Evolutionary conservation across 805 yeast species (phyloP).

Genomic region (Candida silvatica): DNA sequence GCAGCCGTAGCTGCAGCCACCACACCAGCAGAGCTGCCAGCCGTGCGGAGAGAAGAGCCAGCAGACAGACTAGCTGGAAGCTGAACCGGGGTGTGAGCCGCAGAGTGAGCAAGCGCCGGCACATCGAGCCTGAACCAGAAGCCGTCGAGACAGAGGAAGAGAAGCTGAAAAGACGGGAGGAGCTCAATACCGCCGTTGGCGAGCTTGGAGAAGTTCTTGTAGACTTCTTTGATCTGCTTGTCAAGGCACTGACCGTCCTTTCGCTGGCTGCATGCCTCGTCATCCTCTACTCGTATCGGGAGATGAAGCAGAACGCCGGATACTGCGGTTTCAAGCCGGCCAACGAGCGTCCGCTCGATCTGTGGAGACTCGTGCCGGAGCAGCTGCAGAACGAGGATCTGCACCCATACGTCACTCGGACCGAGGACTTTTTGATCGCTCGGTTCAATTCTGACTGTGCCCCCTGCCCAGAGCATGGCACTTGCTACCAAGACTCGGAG

Average conservation of each 20-base stretch:
- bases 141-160: conserved; percentile 5
- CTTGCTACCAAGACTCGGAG: conserved; percentile 53
- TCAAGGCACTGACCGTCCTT: conserved; percentile 1
- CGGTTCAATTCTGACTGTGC: conserved; percentile 53
- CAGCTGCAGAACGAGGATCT: neutral
- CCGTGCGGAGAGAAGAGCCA: conserved; percentile 12
- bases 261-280: neutral
- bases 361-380: conserved; percentile 3
- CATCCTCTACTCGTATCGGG: conserved; percentile 25
- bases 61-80: too few species aligned
- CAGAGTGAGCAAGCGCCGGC: too few species aligned
- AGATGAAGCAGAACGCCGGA: conserved; percentile 55
- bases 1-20: conserved; percentile 3
- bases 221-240: neutral
- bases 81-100: too few species aligned
- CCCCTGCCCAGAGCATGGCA: conserved; percentile 75
- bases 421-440: conserved; percentile 38
- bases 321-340: conserved; percentile 59
- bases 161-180: neutral
- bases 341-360: conserved; percentile 19
- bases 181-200: neutral
- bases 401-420: conserved; percentile 20
- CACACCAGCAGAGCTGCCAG: too few species aligned
- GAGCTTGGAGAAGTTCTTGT: neutral
- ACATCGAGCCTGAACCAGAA: conserved; percentile 6